These are phyloP conservation scores for Yamadazyma pseudoaaseri DNA, from an alignment of 1,139 yeast species.

Conservation along the genomic window DNA sequence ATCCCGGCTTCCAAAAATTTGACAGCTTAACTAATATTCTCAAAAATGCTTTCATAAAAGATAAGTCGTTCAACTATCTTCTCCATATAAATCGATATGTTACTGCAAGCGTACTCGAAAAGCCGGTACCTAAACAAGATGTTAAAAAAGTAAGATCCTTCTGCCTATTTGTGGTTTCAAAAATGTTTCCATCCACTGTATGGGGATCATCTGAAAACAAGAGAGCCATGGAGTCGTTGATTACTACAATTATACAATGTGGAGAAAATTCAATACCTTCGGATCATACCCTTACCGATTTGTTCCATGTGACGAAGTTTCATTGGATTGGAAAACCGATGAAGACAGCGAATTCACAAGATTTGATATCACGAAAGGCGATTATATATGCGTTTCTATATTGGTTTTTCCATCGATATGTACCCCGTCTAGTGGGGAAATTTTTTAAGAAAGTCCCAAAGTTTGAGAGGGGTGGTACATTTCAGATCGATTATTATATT, in stretches of 20 bases:
- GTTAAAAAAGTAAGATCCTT: conserved; percentile 35
- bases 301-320: conserved; percentile 19
- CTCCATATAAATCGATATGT: conserved; percentile 1
- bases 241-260: conserved; percentile 40
- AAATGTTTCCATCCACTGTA: conserved; percentile 49
- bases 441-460: conserved; percentile 66
- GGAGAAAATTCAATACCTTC: conserved; percentile 30
- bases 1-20: conserved; percentile 22
- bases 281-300: conserved; percentile 18
- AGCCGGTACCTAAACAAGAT: conserved; percentile 10
- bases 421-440: conserved; percentile 48
- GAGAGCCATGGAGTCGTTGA: conserved; percentile 29
- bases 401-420: conserved; percentile 57
- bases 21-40: conserved; percentile 17
- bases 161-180: conserved; percentile 39
- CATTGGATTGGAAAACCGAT: conserved; percentile 44
- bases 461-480: conserved; percentile 28
- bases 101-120: no score
- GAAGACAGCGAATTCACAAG: conserved; percentile 33
- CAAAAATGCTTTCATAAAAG: conserved; percentile 10
- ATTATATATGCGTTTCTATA: conserved; percentile 42
- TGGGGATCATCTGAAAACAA: conserved; percentile 60
- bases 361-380: conserved; percentile 26
- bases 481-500: conserved; percentile 45
- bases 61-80: conserved; percentile 8